Conservation (phyloP, 1,139 yeast genomes). For the Candida neerlandica region DNA sequence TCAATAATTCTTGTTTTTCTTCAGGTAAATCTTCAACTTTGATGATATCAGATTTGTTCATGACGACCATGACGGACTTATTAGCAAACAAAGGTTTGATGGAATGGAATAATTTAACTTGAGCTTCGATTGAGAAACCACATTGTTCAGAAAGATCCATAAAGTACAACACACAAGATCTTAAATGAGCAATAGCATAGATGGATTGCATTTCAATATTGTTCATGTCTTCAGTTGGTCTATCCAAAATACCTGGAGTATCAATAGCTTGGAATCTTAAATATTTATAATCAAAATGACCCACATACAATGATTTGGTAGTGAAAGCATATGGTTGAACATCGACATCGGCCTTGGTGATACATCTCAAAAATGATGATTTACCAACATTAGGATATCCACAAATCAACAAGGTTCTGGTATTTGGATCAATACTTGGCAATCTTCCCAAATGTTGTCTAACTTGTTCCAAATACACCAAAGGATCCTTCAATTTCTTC, state of each 20-base stretch:
- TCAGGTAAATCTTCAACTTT: constrained; percentile 79
- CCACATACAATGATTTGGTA: constrained; percentile 91
- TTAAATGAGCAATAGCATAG: constrained; percentile 96
- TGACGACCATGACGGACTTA: constrained; percentile 92
- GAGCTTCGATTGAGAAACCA: constrained; percentile 97
- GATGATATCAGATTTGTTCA: constrained; percentile 92
- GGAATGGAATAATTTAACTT: constrained; percentile 93
- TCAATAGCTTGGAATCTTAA: constrained; percentile 97
- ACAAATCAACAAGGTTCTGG: constrained; percentile 94
- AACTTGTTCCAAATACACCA: constrained; percentile 92
- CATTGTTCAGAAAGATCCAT: constrained; percentile 99
- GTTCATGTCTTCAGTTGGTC: constrained; percentile 99
- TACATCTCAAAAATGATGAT: constrained; percentile 88
- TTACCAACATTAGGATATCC: constrained; percentile 99
- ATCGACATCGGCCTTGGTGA: constrained; percentile 97
- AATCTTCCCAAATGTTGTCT: constrained; percentile 98
- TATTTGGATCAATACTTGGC: constrained; percentile 97
- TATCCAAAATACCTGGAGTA: constrained; percentile 97
- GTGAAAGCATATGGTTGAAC: constrained; percentile 99
- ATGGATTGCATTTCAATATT: constrained; percentile 99
- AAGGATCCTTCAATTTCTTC: constrained; percentile 92
- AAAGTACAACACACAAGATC: constrained; percentile 93
- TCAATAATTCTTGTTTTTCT: constrained; percentile 72
- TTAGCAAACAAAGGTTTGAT: constrained; percentile 97
- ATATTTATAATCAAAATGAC: constrained; percentile 97